Conservation (phyloP, 495 filamentous ascomycete genomes). For the Trichoderma reesei region DNA sequence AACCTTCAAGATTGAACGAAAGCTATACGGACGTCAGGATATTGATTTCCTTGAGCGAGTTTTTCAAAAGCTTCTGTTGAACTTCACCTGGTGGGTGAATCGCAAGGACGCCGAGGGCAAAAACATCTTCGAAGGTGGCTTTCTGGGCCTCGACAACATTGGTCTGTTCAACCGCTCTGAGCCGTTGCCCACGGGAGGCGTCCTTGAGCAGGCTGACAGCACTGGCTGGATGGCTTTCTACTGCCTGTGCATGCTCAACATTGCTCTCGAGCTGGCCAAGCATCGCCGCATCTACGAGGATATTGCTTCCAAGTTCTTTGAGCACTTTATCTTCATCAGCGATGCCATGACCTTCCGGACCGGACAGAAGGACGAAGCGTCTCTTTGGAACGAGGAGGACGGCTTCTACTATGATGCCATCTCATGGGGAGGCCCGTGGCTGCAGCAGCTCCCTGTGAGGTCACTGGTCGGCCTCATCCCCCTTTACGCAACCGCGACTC, state of each 20-base stretch:
- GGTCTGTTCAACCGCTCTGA: slow-evolving; percentile 97
- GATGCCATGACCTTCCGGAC: slow-evolving; percentile 92
- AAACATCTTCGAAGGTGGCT: slow-evolving; percentile 94
- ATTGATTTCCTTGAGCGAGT: slow-evolving; percentile 92
- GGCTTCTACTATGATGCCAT: slow-evolving; percentile 99
- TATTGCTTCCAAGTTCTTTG: slow-evolving; percentile 97
- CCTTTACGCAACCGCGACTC: slow-evolving; percentile 79
- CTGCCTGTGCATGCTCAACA: slow-evolving; percentile 90
- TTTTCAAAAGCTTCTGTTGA: slow-evolving; percentile 89
- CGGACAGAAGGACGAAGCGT: slow-evolving; percentile 64
- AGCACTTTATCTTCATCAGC: slow-evolving; percentile 95
- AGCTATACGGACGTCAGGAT: slow-evolving; percentile 90
- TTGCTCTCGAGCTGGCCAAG: slow-evolving; percentile 87
- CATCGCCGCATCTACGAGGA: slow-evolving; percentile 95
- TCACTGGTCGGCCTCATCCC: slow-evolving; percentile 92
- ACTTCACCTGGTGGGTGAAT: slow-evolving; percentile 99
- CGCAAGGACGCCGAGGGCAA: slow-evolving; percentile 89
- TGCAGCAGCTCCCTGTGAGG: slow-evolving; percentile 81
- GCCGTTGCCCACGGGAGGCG: slow-evolving; percentile 84
- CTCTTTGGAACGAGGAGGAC: slow-evolving; percentile 90
- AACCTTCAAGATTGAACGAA: slow-evolving; percentile 94
- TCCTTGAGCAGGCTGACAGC: slow-evolving; percentile 90
- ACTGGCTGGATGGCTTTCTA: slow-evolving; percentile 99
- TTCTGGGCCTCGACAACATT: slow-evolving; percentile 95
- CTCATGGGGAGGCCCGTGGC: slow-evolving; percentile 85